Base-by-base conservation (phyloP, 2,329 filamentous ascomycete species). In the Fusarium sp. region DNA sequence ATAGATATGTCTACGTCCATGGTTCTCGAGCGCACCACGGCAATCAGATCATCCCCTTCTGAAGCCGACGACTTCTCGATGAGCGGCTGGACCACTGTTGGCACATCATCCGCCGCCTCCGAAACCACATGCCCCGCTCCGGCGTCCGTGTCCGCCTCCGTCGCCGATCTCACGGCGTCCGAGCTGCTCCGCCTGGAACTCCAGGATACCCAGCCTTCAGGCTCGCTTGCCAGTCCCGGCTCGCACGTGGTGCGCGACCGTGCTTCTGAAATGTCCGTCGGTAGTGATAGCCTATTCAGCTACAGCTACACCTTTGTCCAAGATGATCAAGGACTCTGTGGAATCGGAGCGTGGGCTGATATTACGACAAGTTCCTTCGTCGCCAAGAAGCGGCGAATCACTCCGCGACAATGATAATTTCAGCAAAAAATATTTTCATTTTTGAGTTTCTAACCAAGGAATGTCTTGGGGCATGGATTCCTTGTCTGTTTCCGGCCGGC, bases 271-370 rank as follows among this genome's bases (percentile, higher is more conserved):
- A 40, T 63, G 44, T 67, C 60, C 28, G 32, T 23, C 32, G 30
- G 46, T 23, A 50, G n/a, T 33, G 62, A 67, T 30, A 54, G 62
- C 28, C 37, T 69, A 38, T 35, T 63, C 43, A 53, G 56, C 42
- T 62, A 67, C 19, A 52, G 40, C 57, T 61, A 56, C 57, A 49
- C 32, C 57, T 58, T 16, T 28, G 59, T 37, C 42, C 59, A 60
- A 43, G 64, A 66, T 40, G 56, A 58, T 25, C 68, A 56, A 30
- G 50, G 69, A 44, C 62, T 77, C 19, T 73, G 58, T 30, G 75
- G 66, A 35, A 66, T 76, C 44, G 75, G 75, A 35, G 67, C 73
- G 12, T 77, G 75, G 75, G 75, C 75, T 46, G 73, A 77, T 37
- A 56, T 56, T 25, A 38, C 66, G 28, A 65, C 57, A 12, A 68